These are phyloP conservation scores for Echinosphaeria canescens DNA, from an alignment of 2,329 filamentous ascomycete species.

Conservation along the genomic window DNA sequence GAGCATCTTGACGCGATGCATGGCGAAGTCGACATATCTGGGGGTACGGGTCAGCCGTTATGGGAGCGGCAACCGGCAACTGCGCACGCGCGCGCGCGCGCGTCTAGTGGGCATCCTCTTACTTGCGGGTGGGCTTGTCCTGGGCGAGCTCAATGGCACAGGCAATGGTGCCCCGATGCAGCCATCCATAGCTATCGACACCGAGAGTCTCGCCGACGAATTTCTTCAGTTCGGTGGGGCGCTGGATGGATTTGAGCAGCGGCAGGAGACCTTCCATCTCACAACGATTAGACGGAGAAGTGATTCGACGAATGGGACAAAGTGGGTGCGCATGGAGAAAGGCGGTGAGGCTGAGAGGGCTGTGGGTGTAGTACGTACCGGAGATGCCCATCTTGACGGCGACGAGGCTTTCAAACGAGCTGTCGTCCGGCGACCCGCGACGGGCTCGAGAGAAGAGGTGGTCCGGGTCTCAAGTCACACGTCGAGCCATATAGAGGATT, in stretches of 20 bases:
- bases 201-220: slow-evolving; percentile 75
- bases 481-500: too few species aligned
- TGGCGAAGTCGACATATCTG: slow-evolving; percentile 76
- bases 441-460: too few species aligned
- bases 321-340: slow-evolving; percentile 6
- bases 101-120: slow-evolving; percentile 11
- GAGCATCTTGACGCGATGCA: slow-evolving; percentile 85
- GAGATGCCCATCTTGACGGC: slow-evolving; percentile 6
- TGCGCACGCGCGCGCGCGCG: background rate
- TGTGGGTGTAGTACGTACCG: slow-evolving; percentile 2
- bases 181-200: slow-evolving; percentile 97
- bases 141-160: slow-evolving; percentile 84
- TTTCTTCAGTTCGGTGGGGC: slow-evolving; percentile 67
- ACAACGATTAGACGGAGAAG: too few species aligned
- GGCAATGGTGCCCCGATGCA: slow-evolving; percentile 77
- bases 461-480: too few species aligned
- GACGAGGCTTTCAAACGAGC: too few species aligned
- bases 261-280: slow-evolving; percentile 78
- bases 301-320: too few species aligned
- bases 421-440: too few species aligned
- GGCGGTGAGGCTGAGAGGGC: background rate
- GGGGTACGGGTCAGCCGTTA: too few species aligned
- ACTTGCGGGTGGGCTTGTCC: slow-evolving; percentile 76
- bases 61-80: too few species aligned
- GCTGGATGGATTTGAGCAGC: slow-evolving; percentile 90